A percentile compares a stretch with the other conserved stretches of the same genome.
phyloP scores from a whole-genome alignment of 2,329 filamentous ascomycete genomes.

The Raffaelea albimanens region DNA sequence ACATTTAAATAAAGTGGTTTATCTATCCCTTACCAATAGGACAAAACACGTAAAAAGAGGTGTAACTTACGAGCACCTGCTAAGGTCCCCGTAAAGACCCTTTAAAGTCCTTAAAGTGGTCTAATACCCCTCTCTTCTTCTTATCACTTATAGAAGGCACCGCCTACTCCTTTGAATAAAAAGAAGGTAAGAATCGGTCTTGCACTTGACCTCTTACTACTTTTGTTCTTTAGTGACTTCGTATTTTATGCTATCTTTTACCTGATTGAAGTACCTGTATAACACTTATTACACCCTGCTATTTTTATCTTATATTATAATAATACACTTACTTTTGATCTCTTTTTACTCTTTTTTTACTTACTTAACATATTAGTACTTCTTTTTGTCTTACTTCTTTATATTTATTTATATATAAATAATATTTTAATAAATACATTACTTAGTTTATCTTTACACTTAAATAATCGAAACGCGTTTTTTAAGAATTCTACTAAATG shows the following conservation, averaged over 20 bases:
- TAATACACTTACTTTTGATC: not conserved
- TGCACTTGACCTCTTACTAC: too few relatives aligned
- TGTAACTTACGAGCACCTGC: too few relatives aligned
- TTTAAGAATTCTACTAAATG: not conserved
- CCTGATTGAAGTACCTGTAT: not conserved
- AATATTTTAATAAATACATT: not conserved
- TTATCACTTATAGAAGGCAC: too few relatives aligned
- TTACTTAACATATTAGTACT: not conserved
- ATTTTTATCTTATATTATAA: not conserved
- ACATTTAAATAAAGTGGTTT: not conserved
- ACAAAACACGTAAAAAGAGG: too few relatives aligned
- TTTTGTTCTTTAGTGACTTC: too few relatives aligned
- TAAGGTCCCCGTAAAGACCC: too few relatives aligned
- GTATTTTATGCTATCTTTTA: too few relatives aligned
- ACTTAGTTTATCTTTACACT: not conserved
- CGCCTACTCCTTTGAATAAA: too few relatives aligned
- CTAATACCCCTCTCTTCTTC: too few relatives aligned
- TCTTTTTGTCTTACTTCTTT: not conserved
- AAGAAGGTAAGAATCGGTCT: too few relatives aligned
- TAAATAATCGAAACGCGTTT: not conserved
- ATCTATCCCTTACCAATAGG: not conserved
- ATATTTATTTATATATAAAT: not conserved
- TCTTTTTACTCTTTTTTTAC: not conserved
- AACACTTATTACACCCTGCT: not conserved
- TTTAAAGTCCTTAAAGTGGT: too few relatives aligned